Evolutionary conservation across 1,284 basidiomycete species (phyloP), one percentile per base, ranked within the genome.

Genomic region (Hemileia vastatrix): DNA sequence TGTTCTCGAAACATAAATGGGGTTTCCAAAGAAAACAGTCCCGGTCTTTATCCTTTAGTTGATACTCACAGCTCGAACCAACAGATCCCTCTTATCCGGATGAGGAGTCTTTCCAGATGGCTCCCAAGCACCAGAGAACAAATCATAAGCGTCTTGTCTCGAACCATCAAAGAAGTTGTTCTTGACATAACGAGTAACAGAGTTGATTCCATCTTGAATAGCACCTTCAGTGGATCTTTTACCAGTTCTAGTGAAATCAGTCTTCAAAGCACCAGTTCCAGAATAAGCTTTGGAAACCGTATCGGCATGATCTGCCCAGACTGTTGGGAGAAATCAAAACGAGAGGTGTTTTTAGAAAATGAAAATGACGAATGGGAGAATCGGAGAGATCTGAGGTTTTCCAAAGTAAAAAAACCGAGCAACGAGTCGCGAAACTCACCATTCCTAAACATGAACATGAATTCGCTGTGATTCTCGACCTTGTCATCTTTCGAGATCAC

Each of bases 261-360:
- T 92, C 78, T 98, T 98, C 69, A 98, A 78, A 1, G 95, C 94
- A 13, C 90, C 94, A 21, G 92, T 93, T 24, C 95, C 95, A 56
- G 86, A 87, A 77, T 98, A 98, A 0, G 93, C 92, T 64, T 82
- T 85, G 1, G 90, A 86, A 66, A 98, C 88, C 56, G 82, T 80
- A 76, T 98, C 91, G 18, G 90, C 94, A 74, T 98, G 94, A 74
- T 98, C 90, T 19, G 95, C 87, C 94, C 94, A 98, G 76, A 97
- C 92, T 93, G 65, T 2, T 67, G 13, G 64, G 66, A 54, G 9
- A 11, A 23, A 18, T 0, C 0, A n/a, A 48, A 52, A 61, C 6
- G 59, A 55, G 45, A 64, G 53, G 21, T 18, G 49, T 40, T 54
- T 44, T 9, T 36, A n/a, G 49, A 51, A 8, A 27, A n/a, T 57